These are phyloP conservation scores for Monsonia emarginata DNA, from an alignment of 441 rosid species.

Conservation along the genomic window DNA sequence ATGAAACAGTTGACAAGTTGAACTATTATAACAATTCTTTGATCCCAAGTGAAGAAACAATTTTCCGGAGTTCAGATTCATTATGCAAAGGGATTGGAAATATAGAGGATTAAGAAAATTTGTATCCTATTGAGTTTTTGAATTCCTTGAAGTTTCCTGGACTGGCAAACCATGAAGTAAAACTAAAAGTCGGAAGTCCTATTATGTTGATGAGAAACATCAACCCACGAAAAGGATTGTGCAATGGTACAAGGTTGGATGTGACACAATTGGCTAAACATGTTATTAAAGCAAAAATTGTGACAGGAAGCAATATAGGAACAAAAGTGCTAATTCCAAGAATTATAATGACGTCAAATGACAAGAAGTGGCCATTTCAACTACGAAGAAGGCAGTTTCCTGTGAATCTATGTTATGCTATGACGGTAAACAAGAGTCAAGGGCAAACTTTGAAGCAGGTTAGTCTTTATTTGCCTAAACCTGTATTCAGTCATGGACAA, in stretches of 20 bases:
- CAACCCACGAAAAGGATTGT: neutral
- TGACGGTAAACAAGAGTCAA: constrained; percentile 18
- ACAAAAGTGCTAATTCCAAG: neutral
- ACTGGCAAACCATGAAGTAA: neutral
- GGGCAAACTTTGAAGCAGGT: neutral
- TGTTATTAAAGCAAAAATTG: neutral
- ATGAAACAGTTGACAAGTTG: constrained; percentile 1
- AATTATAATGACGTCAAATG: neutral
- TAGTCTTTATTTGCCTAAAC: neutral
- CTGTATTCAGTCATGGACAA: constrained; percentile 11
- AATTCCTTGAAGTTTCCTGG: neutral
- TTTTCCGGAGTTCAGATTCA: neutral
- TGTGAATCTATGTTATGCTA: neutral
- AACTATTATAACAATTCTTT: neutral
- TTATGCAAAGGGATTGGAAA: neutral
- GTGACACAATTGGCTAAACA: neutral
- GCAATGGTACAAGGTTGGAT: constrained; percentile 6
- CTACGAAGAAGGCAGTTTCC: constrained; percentile 14
- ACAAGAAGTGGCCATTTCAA: neutral
- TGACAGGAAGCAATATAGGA: neutral
- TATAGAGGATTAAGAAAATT: neutral
- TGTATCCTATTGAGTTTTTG: constrained; percentile 1
- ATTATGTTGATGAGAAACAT: constrained; percentile 17
- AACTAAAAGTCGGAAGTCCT: neutral
- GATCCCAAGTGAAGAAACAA: neutral